These are phyloP conservation scores for Candida nonsorbophila DNA, from an alignment of 805 yeast species.

Conservation along the genomic window DNA sequence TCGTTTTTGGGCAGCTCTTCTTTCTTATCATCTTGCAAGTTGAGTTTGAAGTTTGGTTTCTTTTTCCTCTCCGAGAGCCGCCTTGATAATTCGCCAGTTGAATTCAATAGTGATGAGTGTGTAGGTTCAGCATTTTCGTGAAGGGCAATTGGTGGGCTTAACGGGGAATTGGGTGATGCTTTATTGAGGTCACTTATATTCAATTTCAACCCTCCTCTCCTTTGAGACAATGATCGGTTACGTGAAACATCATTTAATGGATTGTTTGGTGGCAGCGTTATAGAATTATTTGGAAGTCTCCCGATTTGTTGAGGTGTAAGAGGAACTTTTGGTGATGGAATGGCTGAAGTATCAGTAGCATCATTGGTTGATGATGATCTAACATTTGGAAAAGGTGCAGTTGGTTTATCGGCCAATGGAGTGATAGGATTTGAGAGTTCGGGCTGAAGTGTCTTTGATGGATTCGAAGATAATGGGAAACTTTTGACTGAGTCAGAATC, in stretches of 20 bases:
- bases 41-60: constrained; percentile 34
- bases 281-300: constrained; percentile 1
- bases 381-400: constrained; percentile 21
- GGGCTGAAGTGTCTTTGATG: too few species aligned
- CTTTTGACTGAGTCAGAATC: too few species aligned
- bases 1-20: constrained; percentile 5
- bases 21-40: constrained; percentile 15
- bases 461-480: too few species aligned
- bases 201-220: constrained; percentile 48
- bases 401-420: constrained; percentile 20
- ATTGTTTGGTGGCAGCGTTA: constrained; percentile 2
- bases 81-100: constrained; percentile 32
- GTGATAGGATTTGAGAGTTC: too few species aligned
- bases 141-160: constrained; percentile 9
- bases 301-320: neutral
- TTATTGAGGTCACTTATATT: constrained; percentile 28
- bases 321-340: neutral
- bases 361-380: constrained; percentile 13
- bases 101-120: constrained; percentile 7
- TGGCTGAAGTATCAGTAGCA: constrained; percentile 3
- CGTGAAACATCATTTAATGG: constrained; percentile 8
- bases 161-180: constrained; percentile 14
- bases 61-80: constrained; percentile 34
- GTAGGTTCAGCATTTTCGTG: constrained; percentile 2
- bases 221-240: constrained; percentile 45